Base-by-base conservation (phyloP, 345 rosid genomes). In the Eucalyptus pumila region DNA sequence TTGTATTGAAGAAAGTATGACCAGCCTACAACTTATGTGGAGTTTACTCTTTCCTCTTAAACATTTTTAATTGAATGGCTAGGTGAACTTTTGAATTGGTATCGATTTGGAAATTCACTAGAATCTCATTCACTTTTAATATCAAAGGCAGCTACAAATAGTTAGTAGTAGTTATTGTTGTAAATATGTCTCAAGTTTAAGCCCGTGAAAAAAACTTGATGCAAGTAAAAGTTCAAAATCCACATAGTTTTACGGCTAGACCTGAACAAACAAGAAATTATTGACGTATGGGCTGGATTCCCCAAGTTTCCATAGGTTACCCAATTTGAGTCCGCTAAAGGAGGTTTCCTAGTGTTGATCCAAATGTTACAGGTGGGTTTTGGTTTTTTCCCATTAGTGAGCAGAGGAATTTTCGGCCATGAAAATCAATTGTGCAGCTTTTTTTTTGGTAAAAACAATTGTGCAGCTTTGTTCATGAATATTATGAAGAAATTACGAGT, bases 131-230 rank as follows among this genome's bases (percentile, higher is more conserved):
- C 81, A 37, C 27, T 72, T 19, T 42, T 72, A 19, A 72, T 72
- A 72, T 37, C 23, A 37, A 19, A 17, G 81, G 81, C 81, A 72
- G 0, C 45, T 37, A 11, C 8, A 37, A 37, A 72, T 72, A 72
- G 45, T 37, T 37, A 10, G 14, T 11, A 17, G 23, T 37, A 72
- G 45, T 19, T 17, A 37, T 72, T 72, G 0, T 37, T 72, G 5
- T 17, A 2, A 9, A 19, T 37, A 72, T 72, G 2, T 37, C 27
- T 72, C 8, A 3, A 72, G 12, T 72, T 19, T 6, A 11, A 37
- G 1, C 81, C 8, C 0, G 3, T 19, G 8, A 37, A 72, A 6
- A 17, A 37, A 72, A 37, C 4, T 8, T 0, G 2, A 17, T 37
- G 26, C 26, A 9, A 19, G 26, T 72, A 72, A 10, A 72, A 21